Base-by-base conservation (phyloP, 192 early-diverging fungal genomes). In the Phlyctochytrium planicorne region DNA sequence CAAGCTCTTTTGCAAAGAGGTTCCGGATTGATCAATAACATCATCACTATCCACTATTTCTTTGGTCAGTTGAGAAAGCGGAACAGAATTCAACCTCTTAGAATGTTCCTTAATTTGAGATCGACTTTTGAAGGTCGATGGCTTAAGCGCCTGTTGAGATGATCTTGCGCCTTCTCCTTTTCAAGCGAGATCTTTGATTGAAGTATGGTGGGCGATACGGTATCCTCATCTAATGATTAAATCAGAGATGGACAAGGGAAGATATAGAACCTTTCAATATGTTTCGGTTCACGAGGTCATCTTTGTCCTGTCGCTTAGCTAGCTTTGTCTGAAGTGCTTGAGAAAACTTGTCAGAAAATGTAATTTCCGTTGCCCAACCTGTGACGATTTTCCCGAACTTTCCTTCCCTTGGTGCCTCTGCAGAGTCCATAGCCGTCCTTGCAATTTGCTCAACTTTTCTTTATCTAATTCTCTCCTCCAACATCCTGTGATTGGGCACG, bases 281-380 rank as follows among this genome's bases (percentile, higher is more conserved):
- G 60, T 81, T 77, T 63, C 75, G 77, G 30, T 80, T 72, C 17
- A 83, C 77, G 10, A 85, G 72, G 36, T 81, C 77, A 24, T 74
- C 70, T 35, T 74, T 75, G 3, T 70, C 75, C 34, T 75, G 59
- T 34, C 80, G 62, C 14, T 71, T 69, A 25, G 71, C 66, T 17
- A 85, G 64, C 34, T 76, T 77, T 69, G n/a, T n/a, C n/a, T n/a
- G n/a, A n/a, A n/a, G n/a, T n/a, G n/a, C n/a, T n/a, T n/a, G n/a
- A n/a, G n/a, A n/a, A n/a, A n/a, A n/a, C n/a, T n/a, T n/a, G n/a
- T n/a, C n/a, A n/a, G n/a, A n/a, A n/a, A n/a, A n/a, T n/a, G n/a
- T n/a, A n/a, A n/a, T n/a, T n/a, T n/a, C n/a, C n/a, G n/a, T 82
- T 85, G 30, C 83, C 77, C 2, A 85, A 47, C 40, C 83, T 82